A percentile compares a stretch with the other conserved stretches of the same genome.
These are phyloP conservation scores for Arthrinium puccinioides DNA, from an alignment of 2,329 filamentous ascomycete species.

Conservation along the genomic window DNA sequence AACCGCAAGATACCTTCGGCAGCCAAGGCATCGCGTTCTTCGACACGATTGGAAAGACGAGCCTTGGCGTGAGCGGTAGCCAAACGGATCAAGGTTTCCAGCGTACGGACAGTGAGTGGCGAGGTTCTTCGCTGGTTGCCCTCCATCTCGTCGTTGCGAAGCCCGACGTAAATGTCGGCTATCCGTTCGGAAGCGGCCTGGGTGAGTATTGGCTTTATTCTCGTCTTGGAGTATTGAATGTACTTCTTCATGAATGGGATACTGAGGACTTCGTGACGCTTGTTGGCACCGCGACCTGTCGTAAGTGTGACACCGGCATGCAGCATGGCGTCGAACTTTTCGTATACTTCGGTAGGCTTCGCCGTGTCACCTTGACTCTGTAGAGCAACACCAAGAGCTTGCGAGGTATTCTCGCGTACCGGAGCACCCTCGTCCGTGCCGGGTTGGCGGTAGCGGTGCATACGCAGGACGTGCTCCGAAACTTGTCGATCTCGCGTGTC, in stretches of 20 bases:
- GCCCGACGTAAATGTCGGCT: conserved; percentile 79
- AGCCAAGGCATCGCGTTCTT: conserved; percentile 79
- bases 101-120: conserved; percentile 91
- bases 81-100: conserved; percentile 97
- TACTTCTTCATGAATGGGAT: conserved; percentile 99
- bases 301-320: conserved; percentile 82
- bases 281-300: conserved; percentile 63
- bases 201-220: conserved; percentile 83
- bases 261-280: conserved; percentile 80
- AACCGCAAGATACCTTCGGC: conserved; percentile 89
- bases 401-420: conserved; percentile 78
- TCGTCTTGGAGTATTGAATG: conserved; percentile 92
- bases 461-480: conserved; percentile 92
- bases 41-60: conserved; percentile 78
- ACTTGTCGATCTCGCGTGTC: conserved; percentile 85
- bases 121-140: conserved; percentile 90
- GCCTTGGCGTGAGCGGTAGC: conserved; percentile 94
- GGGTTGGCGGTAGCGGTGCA: conserved; percentile 91
- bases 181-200: conserved; percentile 91
- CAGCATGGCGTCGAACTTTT: conserved; percentile 94
- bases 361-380: conserved; percentile 69
- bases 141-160: conserved; percentile 93
- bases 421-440: conserved; percentile 92
- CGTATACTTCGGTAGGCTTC: conserved; percentile 78
- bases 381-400: conserved; percentile 80